Evolutionary conservation across 148 eudicot genomes (phyloP), one percentile per base, ranked within the genome.

Genomic region (Silene latifolia): DNA sequence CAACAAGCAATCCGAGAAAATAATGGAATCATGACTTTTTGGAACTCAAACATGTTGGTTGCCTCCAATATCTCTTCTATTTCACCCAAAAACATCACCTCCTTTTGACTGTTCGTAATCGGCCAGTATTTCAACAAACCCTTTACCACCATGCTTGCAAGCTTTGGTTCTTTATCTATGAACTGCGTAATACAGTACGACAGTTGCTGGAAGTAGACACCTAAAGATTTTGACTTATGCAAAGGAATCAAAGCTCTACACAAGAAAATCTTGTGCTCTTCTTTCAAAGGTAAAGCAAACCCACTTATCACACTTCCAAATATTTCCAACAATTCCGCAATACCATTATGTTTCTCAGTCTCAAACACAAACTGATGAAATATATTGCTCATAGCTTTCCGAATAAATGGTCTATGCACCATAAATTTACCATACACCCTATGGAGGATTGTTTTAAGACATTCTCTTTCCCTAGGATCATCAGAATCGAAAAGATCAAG

Each of bases 111-210:
- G 67, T 88, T 94, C 7, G 98, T 94, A 29, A 91, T 81, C 11
- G 98, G 98, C 98, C 98, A 94, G 72, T 87, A 94, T 74, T 90
- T 94, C 79, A 94, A 82, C 83, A 94, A 77, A 63, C 96, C 97
- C 58, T 83, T 85, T 44, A 94, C 85, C 81, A 94, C 98, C 4
- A 87, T 78, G 80, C 96, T 86, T 5, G 90, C 87, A 67, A 94
- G 74, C 75, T 91, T 94, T 3, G 97, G 93, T 19, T 94, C 97
- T 85, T 94, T 94, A 68, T 94, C 98, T 58, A 94, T 83, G 77
- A 88, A 94, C 80, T 94, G 98, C 3, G 85, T 87, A 54, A 94
- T 78, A 77, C 98, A 94, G 67, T 83, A 91, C 0, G 98, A 86
- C 78, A 94, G 75, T 39, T 94, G 98, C 72, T 94, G 98, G 80